Base-by-base conservation (phyloP, 352 stramenopile genomes). In the Phytophthora pseudosyringae region DNA sequence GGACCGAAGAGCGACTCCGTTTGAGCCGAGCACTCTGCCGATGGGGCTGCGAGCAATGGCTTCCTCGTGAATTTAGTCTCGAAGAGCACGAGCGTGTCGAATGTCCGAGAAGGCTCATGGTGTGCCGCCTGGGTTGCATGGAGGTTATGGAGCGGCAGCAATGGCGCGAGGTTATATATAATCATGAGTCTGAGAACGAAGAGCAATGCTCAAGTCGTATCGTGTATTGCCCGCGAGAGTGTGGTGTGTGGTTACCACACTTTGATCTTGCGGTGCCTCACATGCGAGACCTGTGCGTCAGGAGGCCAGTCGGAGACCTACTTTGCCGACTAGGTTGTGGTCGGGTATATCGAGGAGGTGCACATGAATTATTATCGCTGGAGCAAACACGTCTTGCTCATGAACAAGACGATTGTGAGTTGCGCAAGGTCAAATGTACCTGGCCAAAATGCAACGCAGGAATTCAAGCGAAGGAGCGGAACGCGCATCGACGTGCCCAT, bases 381-480 rank as follows among this genome's bases (percentile, higher is more conserved):
- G 86, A 94, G 39, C 83, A 92, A 61, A 74, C 74, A 28, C 81
- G 86, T 4, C 74, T 85, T 3, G 72, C 78, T 6, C 86, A 94
- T 53, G 86, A 94, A 36, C 71, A 90, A 67, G 86, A 94, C 28
- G 79, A 84, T 31, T 94, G 86, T 32, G 51, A 55, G 13, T 49
- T 88, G 7, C 86, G 86, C 5, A 85, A 88, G 49, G 81, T 92
- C 5, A 73, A 80, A 49, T 94, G 86, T 57, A 89, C 78, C 28
- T 94, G 86, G 86, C 83, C 83, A 11, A 78, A 81, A 35, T 94
- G 86, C 52, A 67, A 76, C 13, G 78, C 70, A 1, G 32, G 58
- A 3, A 77, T 91, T 29, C 6, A 81, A 6, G 83, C 86, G 1
- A 81, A 78, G 40, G 81, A 94, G 16, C 74, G 81, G 25, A 91